Percentiles rank a stretch among this genome's conserved stretches.
Evolutionary conservation across 2,329 filamentous ascomycete genomes (phyloP).

Genomic region (Cercospora sp.): DNA sequence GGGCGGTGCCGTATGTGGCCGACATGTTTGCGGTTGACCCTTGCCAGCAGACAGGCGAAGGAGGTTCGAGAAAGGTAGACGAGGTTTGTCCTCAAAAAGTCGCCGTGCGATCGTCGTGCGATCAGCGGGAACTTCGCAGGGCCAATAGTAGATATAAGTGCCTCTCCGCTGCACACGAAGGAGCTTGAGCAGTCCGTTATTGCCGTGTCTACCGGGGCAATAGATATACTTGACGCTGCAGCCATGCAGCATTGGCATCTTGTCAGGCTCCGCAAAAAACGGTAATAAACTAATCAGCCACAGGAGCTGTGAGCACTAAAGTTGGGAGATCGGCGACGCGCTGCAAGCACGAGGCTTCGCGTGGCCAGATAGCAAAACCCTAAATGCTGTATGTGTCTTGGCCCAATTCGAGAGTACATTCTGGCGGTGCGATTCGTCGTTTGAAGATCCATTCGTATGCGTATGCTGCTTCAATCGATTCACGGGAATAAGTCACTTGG

Average conservation of each 20-base stretch:
- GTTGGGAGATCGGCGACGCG: slow-evolving; percentile 4
- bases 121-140: not conserved
- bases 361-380: slow-evolving; percentile 1
- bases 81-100: not conserved
- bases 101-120: not conserved
- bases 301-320: not conserved
- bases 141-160: not conserved
- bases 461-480: not conserved
- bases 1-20: not conserved
- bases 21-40: slow-evolving; percentile 1
- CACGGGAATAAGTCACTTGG: not conserved
- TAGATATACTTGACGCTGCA: not conserved
- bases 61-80: not conserved
- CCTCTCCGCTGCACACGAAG: not conserved
- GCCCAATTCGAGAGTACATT: not conserved
- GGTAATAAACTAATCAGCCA: not conserved
- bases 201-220: slow-evolving; percentile 10
- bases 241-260: slow-evolving; percentile 6
- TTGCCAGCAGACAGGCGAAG: not conserved
- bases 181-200: slow-evolving; percentile 1
- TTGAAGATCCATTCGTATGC: not conserved
- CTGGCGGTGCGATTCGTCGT: not conserved
- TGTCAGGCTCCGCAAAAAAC: not conserved
- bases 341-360: slow-evolving; percentile 4
- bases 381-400: not conserved